phyloP scores from a whole-genome alignment of 2,329 filamentous ascomycete species.

The Xylaria sp. region DNA sequence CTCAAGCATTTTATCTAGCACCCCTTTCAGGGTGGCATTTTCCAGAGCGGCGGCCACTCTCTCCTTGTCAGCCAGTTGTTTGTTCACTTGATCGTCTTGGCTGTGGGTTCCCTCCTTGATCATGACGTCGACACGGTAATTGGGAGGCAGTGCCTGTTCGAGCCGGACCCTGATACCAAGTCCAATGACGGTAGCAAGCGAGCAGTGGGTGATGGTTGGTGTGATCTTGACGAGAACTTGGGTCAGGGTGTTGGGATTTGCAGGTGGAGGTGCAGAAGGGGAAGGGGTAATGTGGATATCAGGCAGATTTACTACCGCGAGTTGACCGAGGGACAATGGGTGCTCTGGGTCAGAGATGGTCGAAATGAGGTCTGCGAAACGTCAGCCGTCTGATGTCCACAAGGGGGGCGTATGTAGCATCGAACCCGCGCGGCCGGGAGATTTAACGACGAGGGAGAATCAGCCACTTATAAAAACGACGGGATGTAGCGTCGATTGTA shows the following conservation, averaged over 20 bases:
- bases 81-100: slow-evolving; percentile 94
- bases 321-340: slow-evolving; percentile 87
- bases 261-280: slow-evolving; percentile 60
- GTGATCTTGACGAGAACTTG: slow-evolving; percentile 88
- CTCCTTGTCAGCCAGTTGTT: slow-evolving; percentile 96
- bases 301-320: slow-evolving; percentile 93
- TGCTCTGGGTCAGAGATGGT: slow-evolving; percentile 97
- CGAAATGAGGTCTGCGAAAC: slow-evolving; percentile 79
- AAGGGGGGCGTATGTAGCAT: slow-evolving; percentile 6
- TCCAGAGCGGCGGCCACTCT: slow-evolving; percentile 92
- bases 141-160: slow-evolving; percentile 87
- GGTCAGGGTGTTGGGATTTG: slow-evolving; percentile 62
- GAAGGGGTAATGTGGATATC: slow-evolving; percentile 83
- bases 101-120: slow-evolving; percentile 97
- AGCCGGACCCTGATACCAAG: slow-evolving; percentile 89
- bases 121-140: slow-evolving; percentile 88
- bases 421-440: not conserved
- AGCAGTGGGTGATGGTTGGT: slow-evolving; percentile 96
- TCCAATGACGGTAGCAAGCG: slow-evolving; percentile 93
- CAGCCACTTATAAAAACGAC: not conserved
- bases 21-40: slow-evolving; percentile 86
- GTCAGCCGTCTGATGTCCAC: slow-evolving; percentile 31
- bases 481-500: not conserved
- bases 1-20: slow-evolving; percentile 92
- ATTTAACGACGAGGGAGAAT: not conserved